Percentiles rank a stretch among this genome's conserved stretches.
These are phyloP conservation scores for Leccinum pellstonianum DNA, from an alignment of 768 basidiomycete species.

Conservation along the genomic window DNA sequence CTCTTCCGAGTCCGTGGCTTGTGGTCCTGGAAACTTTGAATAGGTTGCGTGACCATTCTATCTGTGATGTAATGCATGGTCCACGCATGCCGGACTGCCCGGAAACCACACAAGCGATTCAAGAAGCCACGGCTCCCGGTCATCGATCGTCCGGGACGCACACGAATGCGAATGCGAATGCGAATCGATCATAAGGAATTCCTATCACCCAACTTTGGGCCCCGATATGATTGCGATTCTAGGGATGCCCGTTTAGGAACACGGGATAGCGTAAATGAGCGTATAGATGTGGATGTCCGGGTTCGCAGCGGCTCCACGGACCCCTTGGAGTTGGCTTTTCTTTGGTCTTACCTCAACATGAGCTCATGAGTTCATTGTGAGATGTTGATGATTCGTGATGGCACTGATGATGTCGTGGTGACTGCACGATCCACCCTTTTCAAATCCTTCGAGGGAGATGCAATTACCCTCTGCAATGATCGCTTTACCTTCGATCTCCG, in stretches of 20 bases:
- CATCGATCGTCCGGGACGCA: not conserved
- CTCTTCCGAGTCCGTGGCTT: not conserved
- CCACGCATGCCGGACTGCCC: not conserved
- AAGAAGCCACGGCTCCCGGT: constrained; percentile 5
- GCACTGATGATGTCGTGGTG: not conserved
- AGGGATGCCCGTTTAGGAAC: not conserved
- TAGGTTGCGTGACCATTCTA: constrained; percentile 3
- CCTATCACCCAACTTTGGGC: not conserved
- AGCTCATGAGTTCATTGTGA: not conserved
- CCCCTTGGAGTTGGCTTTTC: constrained; percentile 21
- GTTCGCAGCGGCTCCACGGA: constrained; percentile 21
- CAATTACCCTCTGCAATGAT: constrained; percentile 2
- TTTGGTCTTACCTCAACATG: not conserved
- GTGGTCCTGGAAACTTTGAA: not conserved
- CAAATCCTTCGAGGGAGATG: constrained; percentile 1
- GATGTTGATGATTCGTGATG: constrained; percentile 1
- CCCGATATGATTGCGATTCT: not conserved
- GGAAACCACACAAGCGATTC: not conserved
- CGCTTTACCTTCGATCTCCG: constrained; percentile 31
- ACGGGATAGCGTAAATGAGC: constrained; percentile 3
- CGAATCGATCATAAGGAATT: constrained; percentile 1
- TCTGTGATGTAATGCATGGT: not conserved
- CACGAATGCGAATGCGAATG: constrained; percentile 3
- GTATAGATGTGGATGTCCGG: not conserved
- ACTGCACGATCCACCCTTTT: not conserved